A percentile compares a stretch with the other conserved stretches of the same genome.
These are phyloP conservation scores for Lanmaoa rubissima DNA, from an alignment of 768 basidiomycete genomes.

Conservation along the genomic window DNA sequence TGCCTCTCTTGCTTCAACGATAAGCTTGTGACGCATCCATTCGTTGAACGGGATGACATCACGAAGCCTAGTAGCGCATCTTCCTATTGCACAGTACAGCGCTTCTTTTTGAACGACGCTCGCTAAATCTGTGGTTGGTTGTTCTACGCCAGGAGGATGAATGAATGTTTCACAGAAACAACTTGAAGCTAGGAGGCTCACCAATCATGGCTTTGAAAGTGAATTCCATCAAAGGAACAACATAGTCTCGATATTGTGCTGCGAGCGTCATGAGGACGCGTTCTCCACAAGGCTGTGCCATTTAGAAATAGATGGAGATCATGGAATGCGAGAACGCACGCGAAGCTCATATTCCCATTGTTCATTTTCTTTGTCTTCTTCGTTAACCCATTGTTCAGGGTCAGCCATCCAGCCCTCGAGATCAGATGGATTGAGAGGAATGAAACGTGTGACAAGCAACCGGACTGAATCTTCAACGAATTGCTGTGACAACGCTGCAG, in stretches of 20 bases:
- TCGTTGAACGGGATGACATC: conserved; percentile 63
- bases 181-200: conserved; percentile 26
- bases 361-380: conserved; percentile 86
- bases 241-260: conserved; percentile 64
- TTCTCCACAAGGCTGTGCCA: conserved; percentile 81
- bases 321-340: conserved; percentile 44
- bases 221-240: conserved; percentile 60
- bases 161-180: background rate
- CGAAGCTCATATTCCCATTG: conserved; percentile 93
- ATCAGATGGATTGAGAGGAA: conserved; percentile 80
- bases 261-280: conserved; percentile 83
- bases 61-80: conserved; percentile 65
- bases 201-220: conserved; percentile 63
- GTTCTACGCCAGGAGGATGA: conserved; percentile 29
- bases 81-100: conserved; percentile 85
- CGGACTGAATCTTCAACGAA: conserved; percentile 74
- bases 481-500: conserved; percentile 57
- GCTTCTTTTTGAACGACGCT: conserved; percentile 80
- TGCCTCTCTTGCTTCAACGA: conserved; percentile 55
- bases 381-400: conserved; percentile 93
- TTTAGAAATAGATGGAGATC: background rate
- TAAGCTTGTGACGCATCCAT: conserved; percentile 65
- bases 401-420: conserved; percentile 82
- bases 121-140: conserved; percentile 51
- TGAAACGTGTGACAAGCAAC: conserved; percentile 77